Evolutionary conservation across 1,139 yeast genomes (phyloP).

Genomic region (Candida sojae): DNA sequence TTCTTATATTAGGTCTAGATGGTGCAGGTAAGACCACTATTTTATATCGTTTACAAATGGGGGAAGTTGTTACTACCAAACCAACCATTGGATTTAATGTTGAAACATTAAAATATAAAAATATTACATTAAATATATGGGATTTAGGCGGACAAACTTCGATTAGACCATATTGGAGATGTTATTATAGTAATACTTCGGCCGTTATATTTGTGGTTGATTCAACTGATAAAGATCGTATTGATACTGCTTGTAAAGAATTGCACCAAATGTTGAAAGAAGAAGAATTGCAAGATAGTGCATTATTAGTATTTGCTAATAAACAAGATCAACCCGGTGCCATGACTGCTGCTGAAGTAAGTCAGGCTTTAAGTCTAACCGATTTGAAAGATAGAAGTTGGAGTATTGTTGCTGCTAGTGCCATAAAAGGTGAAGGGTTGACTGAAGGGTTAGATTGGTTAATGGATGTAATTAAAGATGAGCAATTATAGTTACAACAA

Average conservation of each 20-base stretch:
- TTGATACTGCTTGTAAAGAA: slow-evolving; percentile 85
- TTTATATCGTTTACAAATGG: slow-evolving; percentile 85
- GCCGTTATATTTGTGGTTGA: slow-evolving; percentile 97
- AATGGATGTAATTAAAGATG: slow-evolving; percentile 94
- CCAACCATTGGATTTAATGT: slow-evolving; percentile 98
- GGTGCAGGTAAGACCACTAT: slow-evolving; percentile 99
- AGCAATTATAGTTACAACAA: slow-evolving; percentile 51
- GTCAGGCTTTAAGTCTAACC: slow-evolving; percentile 81
- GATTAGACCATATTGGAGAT: slow-evolving; percentile 97
- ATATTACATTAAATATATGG: slow-evolving; percentile 83
- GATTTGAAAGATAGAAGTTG: slow-evolving; percentile 94
- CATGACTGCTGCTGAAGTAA: slow-evolving; percentile 89
- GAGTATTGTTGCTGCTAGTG: slow-evolving; percentile 97
- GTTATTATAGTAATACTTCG: slow-evolving; percentile 94
- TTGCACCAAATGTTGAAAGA: slow-evolving; percentile 89
- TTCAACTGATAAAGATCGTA: slow-evolving; percentile 92
- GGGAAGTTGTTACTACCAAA: slow-evolving; percentile 91
- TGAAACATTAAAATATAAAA: slow-evolving; percentile 87
- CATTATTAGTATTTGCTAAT: slow-evolving; percentile 91
- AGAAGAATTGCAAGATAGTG: slow-evolving; percentile 88
- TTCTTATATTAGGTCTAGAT: slow-evolving; percentile 88
- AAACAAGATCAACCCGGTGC: slow-evolving; percentile 98
- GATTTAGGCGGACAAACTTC: slow-evolving; percentile 98
- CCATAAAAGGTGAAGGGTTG: slow-evolving; percentile 93
- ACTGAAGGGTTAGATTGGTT: slow-evolving; percentile 97